Percentiles rank a stretch among this genome's conserved stretches.
These are phyloP conservation scores for Arthroderma sp. DNA, from an alignment of 2,329 filamentous ascomycete genomes.

Conservation along the genomic window DNA sequence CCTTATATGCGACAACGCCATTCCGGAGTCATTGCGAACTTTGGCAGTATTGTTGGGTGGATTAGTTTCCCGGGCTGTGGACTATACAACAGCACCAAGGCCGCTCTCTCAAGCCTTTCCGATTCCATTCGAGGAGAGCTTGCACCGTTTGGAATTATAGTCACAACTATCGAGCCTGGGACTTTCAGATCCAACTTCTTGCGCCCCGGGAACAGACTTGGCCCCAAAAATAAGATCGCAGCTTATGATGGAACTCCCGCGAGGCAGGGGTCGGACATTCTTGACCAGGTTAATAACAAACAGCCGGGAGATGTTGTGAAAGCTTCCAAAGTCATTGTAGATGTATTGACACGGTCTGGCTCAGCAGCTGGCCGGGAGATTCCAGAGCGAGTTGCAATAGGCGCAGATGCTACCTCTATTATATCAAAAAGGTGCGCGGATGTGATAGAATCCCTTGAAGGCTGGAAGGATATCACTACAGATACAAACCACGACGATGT, in stretches of 20 bases:
- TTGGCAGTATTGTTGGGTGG: conserved; percentile 24
- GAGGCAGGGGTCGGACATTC: conserved; percentile 1
- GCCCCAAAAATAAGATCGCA: conserved; percentile 7
- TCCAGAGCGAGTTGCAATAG: conserved; percentile 43
- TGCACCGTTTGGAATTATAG: conserved; percentile 10
- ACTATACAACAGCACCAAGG: conserved; percentile 27
- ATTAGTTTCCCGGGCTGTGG: conserved; percentile 15
- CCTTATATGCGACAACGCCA: conserved; percentile 23
- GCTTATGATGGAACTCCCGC: conserved; percentile 10
- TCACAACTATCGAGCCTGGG: conserved; percentile 12
- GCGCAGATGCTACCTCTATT: conserved; percentile 35
- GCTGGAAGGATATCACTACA: conserved; percentile 36
- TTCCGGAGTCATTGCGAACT: conserved; percentile 24
- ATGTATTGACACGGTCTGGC: conserved; percentile 41
- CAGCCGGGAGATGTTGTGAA: conserved; percentile 46
- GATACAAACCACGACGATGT: conserved; percentile 20
- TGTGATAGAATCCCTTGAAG: conserved; percentile 33
- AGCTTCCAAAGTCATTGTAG: conserved; percentile 40
- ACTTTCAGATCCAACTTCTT: conserved; percentile 13
- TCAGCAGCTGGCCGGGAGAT: conserved; percentile 37
- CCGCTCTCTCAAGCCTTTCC: conserved; percentile 16
- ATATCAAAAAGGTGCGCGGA: conserved; percentile 33
- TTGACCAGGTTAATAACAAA: conserved; percentile 31
- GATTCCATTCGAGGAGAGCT: conserved; percentile 12
- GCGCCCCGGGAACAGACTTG: conserved; percentile 6